Evolutionary conservation across 2,329 filamentous ascomycete species (phyloP), one percentile per base, ranked within the genome.

Genomic region (Colletotrichum musicola): DNA sequence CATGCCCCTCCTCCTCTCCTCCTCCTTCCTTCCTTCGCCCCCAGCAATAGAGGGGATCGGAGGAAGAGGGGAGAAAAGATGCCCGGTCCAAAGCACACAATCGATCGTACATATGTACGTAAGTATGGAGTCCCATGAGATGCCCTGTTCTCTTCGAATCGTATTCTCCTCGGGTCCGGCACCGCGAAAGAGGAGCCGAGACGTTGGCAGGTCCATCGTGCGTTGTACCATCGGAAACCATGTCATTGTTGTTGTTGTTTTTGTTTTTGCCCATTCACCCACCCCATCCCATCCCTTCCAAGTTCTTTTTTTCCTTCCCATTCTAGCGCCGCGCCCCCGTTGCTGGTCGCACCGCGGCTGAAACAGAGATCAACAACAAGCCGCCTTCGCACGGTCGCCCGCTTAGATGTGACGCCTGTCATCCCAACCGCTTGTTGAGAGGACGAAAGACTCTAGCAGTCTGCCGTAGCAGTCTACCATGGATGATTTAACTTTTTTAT

Each of bases 51-150:
- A 47, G 61, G 44, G 64, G 38, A 63, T 38, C 18, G 53, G 22
- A 9, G 49, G 16, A 47, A 22, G 44, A 54, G 54, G 65, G 56
- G 65, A 30, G 35, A 44, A 47, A 56, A 68, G 18, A 53, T 56
- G 56, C 30, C 42, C 65, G 38, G 40, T 47, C 66, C 49, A 55
- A 30, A 30, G 62, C 55, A 66, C 49, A 68, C 56, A 50, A 68
- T 65, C 66, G 66, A 65, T 57, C 44, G 57, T 68, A 64, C 46
- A 54, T 38, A 63, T 58, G 27, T 55, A 65, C 49, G 55, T 68
- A 60, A 68, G 44, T 58, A 12, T 9, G 13, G 16, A 42, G 40
- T 42, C 14, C 30, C 18, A 58, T 54, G 30, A 10, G 42, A 40
- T 25, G 49, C 20, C 59, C 49, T 22, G 27, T 38, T 27, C 42